Evolutionary conservation across 192 early-diverging fungal genomes (phyloP).

Genomic region (Podila epicladia): DNA sequence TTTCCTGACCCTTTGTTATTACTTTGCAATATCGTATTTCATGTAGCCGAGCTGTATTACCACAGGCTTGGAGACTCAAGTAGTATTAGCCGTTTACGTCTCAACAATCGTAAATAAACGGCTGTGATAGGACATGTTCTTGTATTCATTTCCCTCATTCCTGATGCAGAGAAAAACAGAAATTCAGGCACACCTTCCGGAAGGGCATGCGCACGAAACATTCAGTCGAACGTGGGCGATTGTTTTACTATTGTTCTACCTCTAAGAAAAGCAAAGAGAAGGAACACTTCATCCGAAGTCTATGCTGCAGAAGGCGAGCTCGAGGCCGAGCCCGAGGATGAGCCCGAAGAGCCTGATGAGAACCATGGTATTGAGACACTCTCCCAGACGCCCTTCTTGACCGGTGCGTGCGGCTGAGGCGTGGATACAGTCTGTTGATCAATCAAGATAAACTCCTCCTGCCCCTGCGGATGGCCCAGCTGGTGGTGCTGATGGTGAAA

Average conservation of each 20-base stretch:
- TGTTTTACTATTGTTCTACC: too few relatives aligned
- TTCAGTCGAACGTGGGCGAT: too few relatives aligned
- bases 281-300: not conserved
- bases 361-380: constrained; percentile 29
- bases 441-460: constrained; percentile 33
- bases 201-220: too few relatives aligned
- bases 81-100: not conserved
- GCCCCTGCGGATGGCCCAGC: constrained; percentile 17
- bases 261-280: not conserved
- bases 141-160: not conserved
- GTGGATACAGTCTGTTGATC: constrained; percentile 21
- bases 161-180: not conserved
- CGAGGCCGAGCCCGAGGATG: constrained; percentile 7
- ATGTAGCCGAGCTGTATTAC: too few relatives aligned
- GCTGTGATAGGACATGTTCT: not conserved
- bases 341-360: constrained; percentile 26
- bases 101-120: not conserved
- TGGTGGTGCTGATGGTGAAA: constrained; percentile 45
- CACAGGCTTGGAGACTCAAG: not conserved
- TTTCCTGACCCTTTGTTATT: not conserved
- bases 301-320: not conserved
- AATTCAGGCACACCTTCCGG: not conserved
- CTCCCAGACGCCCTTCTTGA: constrained; percentile 36
- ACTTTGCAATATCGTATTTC: not conserved
- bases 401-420: not conserved